These are phyloP conservation scores for Sarocladiaceae sp. DNA, from an alignment of 2,329 filamentous ascomycete genomes.

Conservation along the genomic window DNA sequence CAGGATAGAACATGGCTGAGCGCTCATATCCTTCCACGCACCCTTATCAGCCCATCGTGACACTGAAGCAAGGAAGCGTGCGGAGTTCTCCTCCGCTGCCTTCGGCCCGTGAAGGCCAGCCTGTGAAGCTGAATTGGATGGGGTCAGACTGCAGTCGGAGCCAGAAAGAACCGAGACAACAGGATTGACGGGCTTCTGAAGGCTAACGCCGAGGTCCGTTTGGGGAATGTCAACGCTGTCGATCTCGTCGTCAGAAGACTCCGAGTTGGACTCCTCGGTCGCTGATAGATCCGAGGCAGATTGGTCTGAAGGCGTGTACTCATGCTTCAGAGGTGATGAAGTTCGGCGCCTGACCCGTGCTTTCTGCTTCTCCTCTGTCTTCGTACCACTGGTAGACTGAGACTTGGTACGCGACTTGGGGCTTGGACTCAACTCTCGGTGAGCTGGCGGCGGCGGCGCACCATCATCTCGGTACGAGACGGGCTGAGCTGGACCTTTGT, in stretches of 20 bases:
- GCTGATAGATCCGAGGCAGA: conserved; percentile 58
- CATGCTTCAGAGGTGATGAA: conserved; percentile 93
- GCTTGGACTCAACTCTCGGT: conserved; percentile 39
- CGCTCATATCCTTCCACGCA: conserved; percentile 54
- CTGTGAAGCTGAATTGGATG: conserved; percentile 81
- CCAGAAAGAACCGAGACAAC: conserved; percentile 40
- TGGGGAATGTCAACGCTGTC: conserved; percentile 58
- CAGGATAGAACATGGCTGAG: conserved; percentile 48
- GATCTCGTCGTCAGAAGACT: conserved; percentile 50
- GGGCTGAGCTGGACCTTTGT: conserved; percentile 26
- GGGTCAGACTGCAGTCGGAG: conserved; percentile 61
- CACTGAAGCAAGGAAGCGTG: conserved; percentile 49
- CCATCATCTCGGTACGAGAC: conserved; percentile 45
- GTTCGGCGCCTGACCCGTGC: conserved; percentile 58
- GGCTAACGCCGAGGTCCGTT: conserved; percentile 55
- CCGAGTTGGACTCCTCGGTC: conserved; percentile 44
- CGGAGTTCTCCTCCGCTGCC: conserved; percentile 35
- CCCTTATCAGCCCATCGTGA: conserved; percentile 61
- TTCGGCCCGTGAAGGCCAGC: conserved; percentile 50
- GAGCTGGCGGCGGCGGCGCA: conserved; percentile 51
- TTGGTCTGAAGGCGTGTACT: conserved; percentile 81
- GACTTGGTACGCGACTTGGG: conserved; percentile 24
- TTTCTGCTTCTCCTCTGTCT: conserved; percentile 30
- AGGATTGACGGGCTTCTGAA: conserved; percentile 28
- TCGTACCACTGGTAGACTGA: not conserved